Conservation (phyloP, 202 grass and related monocot genomes). For the Schoenoplectus triqueter region DNA sequence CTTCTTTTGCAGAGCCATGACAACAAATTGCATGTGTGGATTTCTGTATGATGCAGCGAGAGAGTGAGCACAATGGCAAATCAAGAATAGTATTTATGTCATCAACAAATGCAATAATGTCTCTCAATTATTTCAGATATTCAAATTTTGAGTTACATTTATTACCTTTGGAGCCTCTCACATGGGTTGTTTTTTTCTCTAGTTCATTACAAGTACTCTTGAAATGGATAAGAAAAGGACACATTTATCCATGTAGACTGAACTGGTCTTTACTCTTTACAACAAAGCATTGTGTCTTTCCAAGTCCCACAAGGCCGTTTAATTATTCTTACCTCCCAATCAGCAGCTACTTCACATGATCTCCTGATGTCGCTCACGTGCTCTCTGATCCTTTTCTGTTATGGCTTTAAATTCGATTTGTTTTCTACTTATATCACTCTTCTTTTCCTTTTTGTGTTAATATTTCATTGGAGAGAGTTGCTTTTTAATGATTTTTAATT, state of each 20-base stretch:
- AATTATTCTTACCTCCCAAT: not conserved
- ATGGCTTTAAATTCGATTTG: no score
- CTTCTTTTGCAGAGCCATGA: conserved; percentile 16
- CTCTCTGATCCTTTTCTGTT: not conserved
- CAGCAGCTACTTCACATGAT: conserved; percentile 8
- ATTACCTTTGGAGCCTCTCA: conserved; percentile 25
- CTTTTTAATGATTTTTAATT: no score
- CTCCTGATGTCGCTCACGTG: conserved; percentile 5
- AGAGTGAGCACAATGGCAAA: not conserved
- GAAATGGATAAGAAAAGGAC: not conserved
- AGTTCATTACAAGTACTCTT: not conserved
- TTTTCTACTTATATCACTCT: no score
- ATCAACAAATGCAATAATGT: conserved; percentile 26
- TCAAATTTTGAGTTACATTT: conserved; percentile 12
- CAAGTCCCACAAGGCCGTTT: conserved; percentile 10
- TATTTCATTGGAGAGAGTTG: no score
- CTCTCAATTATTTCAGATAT: conserved; percentile 1
- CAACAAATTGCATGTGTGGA: not conserved
- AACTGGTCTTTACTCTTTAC: conserved; percentile 15
- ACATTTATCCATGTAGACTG: not conserved
- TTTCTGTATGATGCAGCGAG: not conserved
- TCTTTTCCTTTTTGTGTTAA: no score
- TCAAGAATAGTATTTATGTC: conserved; percentile 16
- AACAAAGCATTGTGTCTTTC: conserved; percentile 26
- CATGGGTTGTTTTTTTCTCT: conserved; percentile 16